Base-by-base conservation (phyloP, 306 rosid species). In the Castanopsis chinensis region DNA sequence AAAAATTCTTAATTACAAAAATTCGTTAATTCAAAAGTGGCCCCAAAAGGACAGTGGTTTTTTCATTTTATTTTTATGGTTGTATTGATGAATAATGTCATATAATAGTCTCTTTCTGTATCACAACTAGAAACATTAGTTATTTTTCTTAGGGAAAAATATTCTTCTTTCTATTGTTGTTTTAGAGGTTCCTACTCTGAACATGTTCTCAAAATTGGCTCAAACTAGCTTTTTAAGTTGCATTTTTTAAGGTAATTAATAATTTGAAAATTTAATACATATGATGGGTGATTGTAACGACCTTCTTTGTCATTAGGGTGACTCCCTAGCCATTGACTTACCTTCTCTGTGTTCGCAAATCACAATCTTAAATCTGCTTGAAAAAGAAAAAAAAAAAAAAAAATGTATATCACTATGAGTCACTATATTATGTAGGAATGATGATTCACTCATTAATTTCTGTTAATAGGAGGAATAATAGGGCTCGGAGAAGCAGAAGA, bases 401-500 rank as follows among this genome's bases (percentile, higher is more conserved):
- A 19, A 18, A 5, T 67, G 52, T 33, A 67, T 63, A 21, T 63
- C 49, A 23, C n/a, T 41, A 54, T 73, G 23, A 58, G 52, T 14
- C 23, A 20, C 41, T 65, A 56, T 30, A 63, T 32, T 37, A 25
- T 72, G 73, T 6, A 52, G 52, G 41, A 41, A 6, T 37, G 53
- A 54, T 55, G 28, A 64, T 73, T 82, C 28, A 87, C 76, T 19
- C 27, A 21, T 63, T 71, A 82, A 78, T 58, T 72, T 59, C 71
- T 83, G 41, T 78, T 61, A 27, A 78, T 85, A 95, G 99, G 99
- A 61, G 99, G 99, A 86, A 95, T 95, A 84, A 92, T 95, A 51
- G 99, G 99, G 69, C 98, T 95, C 0, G 98, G 98, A 77, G 99
- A 95, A 84, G 96, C 98, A 23, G 99, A 90, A 78, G 99, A 89